Evolutionary conservation across 2,329 filamentous ascomycete genomes (phyloP).

Genomic region (Scorias spongiosa): DNA sequence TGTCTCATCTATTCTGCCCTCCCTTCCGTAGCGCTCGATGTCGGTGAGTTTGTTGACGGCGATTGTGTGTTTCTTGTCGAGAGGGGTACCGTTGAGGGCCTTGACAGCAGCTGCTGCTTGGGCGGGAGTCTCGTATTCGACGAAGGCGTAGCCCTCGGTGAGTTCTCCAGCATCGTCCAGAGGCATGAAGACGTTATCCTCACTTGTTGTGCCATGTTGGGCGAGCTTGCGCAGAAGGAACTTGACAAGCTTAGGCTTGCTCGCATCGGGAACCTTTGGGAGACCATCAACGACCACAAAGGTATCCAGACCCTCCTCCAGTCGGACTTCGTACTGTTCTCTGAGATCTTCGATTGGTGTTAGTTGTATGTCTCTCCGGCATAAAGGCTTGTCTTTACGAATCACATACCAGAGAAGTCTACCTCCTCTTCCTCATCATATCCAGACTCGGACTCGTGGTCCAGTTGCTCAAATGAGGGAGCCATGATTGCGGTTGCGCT

Average conservation of each 20-base stretch:
- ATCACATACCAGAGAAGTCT: constrained; percentile 56
- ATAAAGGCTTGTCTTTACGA: background rate
- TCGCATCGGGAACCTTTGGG: constrained; percentile 74
- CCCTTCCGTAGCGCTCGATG: constrained; percentile 87
- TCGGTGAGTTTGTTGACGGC: constrained; percentile 97
- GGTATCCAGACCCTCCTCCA: constrained; percentile 90
- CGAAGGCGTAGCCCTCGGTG: constrained; percentile 86
- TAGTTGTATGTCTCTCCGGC: constrained; percentile 2
- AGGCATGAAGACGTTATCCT: constrained; percentile 88
- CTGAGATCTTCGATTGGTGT: constrained; percentile 48
- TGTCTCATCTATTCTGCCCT: constrained; percentile 83
- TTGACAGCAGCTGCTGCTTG: constrained; percentile 84
- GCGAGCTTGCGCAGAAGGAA: constrained; percentile 90
- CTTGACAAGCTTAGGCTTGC: constrained; percentile 87
- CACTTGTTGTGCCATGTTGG: constrained; percentile 66
- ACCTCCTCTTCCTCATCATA: constrained; percentile 88
- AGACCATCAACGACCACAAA: constrained; percentile 95
- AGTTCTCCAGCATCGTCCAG: constrained; percentile 64
- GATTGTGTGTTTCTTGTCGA: constrained; percentile 94
- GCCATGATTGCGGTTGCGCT: constrained; percentile 51
- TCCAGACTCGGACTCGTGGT: constrained; percentile 69
- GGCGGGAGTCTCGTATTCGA: constrained; percentile 82
- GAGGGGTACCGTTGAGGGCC: constrained; percentile 67
- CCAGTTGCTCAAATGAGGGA: constrained; percentile 77
- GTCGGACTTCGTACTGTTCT: constrained; percentile 87